Percentiles rank a stretch among this genome's conserved stretches.
These are phyloP conservation scores for Euphorbia tirucalli DNA, from an alignment of 345 rosid genomes.

Conservation along the genomic window DNA sequence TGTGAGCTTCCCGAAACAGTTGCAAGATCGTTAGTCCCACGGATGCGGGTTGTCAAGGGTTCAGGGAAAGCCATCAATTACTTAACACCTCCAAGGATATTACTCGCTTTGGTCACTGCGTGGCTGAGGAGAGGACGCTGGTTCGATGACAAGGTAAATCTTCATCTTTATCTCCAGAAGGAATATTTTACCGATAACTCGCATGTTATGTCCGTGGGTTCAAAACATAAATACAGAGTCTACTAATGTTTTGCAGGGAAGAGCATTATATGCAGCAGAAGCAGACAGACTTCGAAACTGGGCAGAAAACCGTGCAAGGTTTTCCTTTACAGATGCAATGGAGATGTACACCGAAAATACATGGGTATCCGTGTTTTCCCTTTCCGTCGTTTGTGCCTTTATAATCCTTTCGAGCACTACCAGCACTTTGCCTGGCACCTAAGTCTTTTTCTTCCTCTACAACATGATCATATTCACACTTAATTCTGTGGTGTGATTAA, in stretches of 20 bases:
- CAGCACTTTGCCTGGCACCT: constrained; percentile 59
- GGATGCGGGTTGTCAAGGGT: constrained; percentile 85
- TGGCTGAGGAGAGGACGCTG: constrained; percentile 92
- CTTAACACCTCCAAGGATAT: constrained; percentile 91
- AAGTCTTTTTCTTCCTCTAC: constrained; percentile 6
- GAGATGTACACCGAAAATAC: constrained; percentile 88
- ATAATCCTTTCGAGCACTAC: constrained; percentile 68
- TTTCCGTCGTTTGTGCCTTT: constrained; percentile 92
- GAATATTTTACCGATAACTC: too few relatives aligned
- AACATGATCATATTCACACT: background rate
- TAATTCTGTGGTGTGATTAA: background rate
- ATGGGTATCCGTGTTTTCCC: constrained; percentile 92
- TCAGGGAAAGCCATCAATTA: constrained; percentile 72
- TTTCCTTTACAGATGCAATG: constrained; percentile 89
- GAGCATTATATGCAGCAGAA: constrained; percentile 88
- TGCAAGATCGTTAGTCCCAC: constrained; percentile 84
- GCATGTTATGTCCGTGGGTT: too few relatives aligned
- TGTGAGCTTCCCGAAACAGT: constrained; percentile 97
- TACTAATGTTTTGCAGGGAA: constrained; percentile 43
- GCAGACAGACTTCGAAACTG: constrained; percentile 84
- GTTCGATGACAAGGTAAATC: constrained; percentile 87
- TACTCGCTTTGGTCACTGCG: constrained; percentile 83
- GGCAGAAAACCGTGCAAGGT: constrained; percentile 82
- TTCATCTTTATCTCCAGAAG: background rate
- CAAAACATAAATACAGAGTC: too few relatives aligned